These are phyloP conservation scores for Hygrophila difformis DNA, from an alignment of 257 asterid species.

Conservation along the genomic window DNA sequence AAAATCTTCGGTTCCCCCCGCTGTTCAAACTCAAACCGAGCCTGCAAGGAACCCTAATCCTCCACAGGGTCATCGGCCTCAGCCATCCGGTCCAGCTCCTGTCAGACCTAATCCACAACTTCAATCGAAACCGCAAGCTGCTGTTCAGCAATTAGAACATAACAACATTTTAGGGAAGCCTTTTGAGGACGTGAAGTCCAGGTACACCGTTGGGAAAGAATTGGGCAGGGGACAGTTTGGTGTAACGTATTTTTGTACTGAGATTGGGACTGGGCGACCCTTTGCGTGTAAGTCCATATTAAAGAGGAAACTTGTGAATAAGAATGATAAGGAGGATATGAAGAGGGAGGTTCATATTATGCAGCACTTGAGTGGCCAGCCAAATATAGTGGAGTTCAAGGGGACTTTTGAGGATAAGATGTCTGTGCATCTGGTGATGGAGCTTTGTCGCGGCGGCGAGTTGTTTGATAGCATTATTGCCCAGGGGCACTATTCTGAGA, in stretches of 20 bases:
- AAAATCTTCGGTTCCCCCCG: conserved; percentile 18
- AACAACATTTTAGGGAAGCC: conserved; percentile 55
- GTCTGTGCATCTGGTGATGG: conserved; percentile 57
- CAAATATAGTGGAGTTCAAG: conserved; percentile 53
- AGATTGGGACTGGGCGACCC: conserved; percentile 29
- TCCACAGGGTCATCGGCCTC: conserved; percentile 17
- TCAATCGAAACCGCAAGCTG: too few relatives aligned
- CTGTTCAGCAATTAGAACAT: conserved; percentile 33
- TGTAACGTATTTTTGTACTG: conserved; percentile 50
- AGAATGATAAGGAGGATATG: conserved; percentile 59
- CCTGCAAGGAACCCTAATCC: conserved; percentile 15
- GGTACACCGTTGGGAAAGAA: conserved; percentile 47
- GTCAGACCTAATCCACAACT: conserved; percentile 20
- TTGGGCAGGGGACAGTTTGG: conserved; percentile 68
- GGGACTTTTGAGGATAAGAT: conserved; percentile 63
- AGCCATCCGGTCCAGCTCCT: conserved; percentile 16
- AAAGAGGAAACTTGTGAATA: conserved; percentile 56
- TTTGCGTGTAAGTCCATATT: conserved; percentile 62
- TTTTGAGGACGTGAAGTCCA: conserved; percentile 45
- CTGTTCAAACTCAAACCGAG: conserved; percentile 9
- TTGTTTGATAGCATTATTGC: conserved; percentile 59
- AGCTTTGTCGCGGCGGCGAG: conserved; percentile 65
- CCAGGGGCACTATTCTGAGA: conserved; percentile 58
- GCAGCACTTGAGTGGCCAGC: conserved; percentile 75
- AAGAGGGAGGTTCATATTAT: conserved; percentile 61